Base-by-base conservation (phyloP, 371 early-diverging fungal species). In the Syncephalastrum racemosum region DNA sequence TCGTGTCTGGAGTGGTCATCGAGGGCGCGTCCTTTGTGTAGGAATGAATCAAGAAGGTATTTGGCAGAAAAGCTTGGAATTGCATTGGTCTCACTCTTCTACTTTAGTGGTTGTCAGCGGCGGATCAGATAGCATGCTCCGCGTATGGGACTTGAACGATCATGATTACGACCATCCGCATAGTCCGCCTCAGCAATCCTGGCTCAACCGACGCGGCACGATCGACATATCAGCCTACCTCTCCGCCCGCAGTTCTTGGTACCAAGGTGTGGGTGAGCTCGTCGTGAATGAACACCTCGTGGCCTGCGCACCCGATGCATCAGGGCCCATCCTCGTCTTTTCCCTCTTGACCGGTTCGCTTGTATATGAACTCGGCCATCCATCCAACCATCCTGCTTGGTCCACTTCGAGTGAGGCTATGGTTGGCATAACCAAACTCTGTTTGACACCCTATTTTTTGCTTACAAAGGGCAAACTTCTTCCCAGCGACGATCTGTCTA, bases 21-120 rank as follows among this genome's bases (percentile, higher is more conserved):
- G 82, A 7, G 80, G 82, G 1, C 62, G 82, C n/a, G 82, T 81
- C 0, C 63, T 84, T 4, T 82, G 81, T 50, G 75, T 84, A 18
- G 71, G 69, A 6, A 81, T 84, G 80, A 81, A 81, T 63, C 66
- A 74, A 14, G 59, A 74, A 55, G 72, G 79, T 74, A 72, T 31
- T 7, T 27, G 27, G 27, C 52, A 58, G 15, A 1, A 16, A 7
- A 49, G 27, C 43, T 13, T 4, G 14, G 7, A 18, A 6, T 13
- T 20, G 19, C 14, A 47, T 43, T n/a, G 42, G 20, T 22, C 41
- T 24, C 45, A 40, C 24, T 40, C 15, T 19, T 31, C n/a, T 13
- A 44, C 36, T 42, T 45, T 60, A 74, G 84, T 78, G 8, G 80
- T 79, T 22, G 76, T 84, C 20, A 79, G 84, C 55, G 84, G 84